Base-by-base conservation (phyloP, 202 grass and related monocot species). In the Miscanthus sacchariflorus region DNA sequence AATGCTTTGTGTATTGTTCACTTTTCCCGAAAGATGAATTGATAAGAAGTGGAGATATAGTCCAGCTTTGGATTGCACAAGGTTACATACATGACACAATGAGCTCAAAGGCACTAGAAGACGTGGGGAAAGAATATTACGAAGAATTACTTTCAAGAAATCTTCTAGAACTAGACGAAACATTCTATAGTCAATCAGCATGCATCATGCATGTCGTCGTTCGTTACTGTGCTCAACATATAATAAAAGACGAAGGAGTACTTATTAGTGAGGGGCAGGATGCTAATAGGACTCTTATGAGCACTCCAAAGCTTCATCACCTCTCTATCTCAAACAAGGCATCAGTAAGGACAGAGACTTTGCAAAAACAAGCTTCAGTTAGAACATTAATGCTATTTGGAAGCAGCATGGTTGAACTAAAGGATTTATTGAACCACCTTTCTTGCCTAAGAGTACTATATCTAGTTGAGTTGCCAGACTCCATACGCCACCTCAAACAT, bases 131-230 rank as follows among this genome's bases (percentile, higher is more conserved):
- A 0, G 48, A 79, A 0, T 79, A 86, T 21, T 83, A 88, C n/a
- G 71, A 0, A 18, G 90, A 92, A 46, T 70, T 94, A 17, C 1
- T 86, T 1, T 5, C 43, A 2, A 85, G 93, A 9, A 94, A 90
- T 24, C 58, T 94, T 21, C 13, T 92, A 19, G 65, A 94, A 42
- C n/a, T 27, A 21, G 0, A 35, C 0, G 0, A 9, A 17, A 0
- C 1, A 9, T 4, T 0, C 7, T 80, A 80, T 45, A 1, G 0
- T 12, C 1, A 5, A 3, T 3, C 7, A 18, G 59, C 4, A 45
- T 80, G 12, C 59, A 28, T 0, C 23, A 46, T 82, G 65, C 80
- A 82, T 11, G 64, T 70, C 35, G 80, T 39, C 33, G 11, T 40
- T 4, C 40, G 9, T 0, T 66, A 13, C 0, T 80, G 64, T 30